Base-by-base conservation (phyloP, 2,329 filamentous ascomycete genomes). In the Fusarium brachygibbosum region DNA sequence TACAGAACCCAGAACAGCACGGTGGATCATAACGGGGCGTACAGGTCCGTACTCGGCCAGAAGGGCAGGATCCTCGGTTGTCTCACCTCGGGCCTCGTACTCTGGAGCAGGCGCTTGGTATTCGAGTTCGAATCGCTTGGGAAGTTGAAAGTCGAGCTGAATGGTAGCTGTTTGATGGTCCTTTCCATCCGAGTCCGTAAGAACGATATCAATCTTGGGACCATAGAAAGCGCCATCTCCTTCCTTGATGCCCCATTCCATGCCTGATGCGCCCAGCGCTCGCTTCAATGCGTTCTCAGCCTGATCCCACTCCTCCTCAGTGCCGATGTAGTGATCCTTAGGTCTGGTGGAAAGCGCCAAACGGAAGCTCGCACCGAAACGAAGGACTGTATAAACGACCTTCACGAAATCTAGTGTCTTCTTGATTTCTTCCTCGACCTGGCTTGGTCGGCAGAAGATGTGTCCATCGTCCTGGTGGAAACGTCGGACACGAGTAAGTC, bases 401-500 rank as follows among this genome's bases (percentile, higher is more conserved):
- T 88, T 86, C 50, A 95, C 89, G 77, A 96, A 95, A 35, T 90
- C 88, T 45, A 96, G 80, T 3, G 92, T 93, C 64, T 87, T 87
- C 55, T 86, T 85, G 58, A 96, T 95, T 79, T 96, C 93, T 5
- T 87, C 82, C 69, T 89, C 84, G 60, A 95, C 92, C 78, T 96
- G 93, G 46, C 85, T 84, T 8, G 91, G 91, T 2, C 91, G 88
- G 78, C 93, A 97, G 79, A 97, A 97, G 66, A 97, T 96, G 79
- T 97, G 93, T 8, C 92, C 92, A 76, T 97, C 93, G 77, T 97
- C 94, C 77, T 97, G 94, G 79, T 96, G 93, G 79, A 97, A 97
- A 21, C 93, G 87, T 34, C 93, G 88, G 50, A 97, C 93, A 61
- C 94, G 88, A 5, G 93, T 97, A 61, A 97, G 82, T 16, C 93